Base-by-base conservation (phyloP, 2,329 filamentous ascomycete genomes). In the Diaporthe sp. region DNA sequence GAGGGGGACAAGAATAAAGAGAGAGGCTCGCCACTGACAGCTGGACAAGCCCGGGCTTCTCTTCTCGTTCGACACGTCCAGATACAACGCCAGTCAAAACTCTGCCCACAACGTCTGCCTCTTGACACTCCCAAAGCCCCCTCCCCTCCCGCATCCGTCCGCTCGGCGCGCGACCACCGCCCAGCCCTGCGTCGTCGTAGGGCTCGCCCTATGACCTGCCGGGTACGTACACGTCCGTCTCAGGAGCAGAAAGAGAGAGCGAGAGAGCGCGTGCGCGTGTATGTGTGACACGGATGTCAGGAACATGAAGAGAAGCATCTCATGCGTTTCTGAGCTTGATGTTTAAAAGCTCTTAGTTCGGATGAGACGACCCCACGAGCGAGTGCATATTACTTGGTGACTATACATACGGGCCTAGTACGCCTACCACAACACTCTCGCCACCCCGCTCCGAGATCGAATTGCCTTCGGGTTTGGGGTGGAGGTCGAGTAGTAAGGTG, bases 251-350 rank as follows among this genome's bases (percentile, higher is more conserved):
- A 31, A 53, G 49, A 28, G 65, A 25, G 13, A 55, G 34, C 7
- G 65, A 53, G n/a, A 2, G 10, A 4, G 12, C 22, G 37, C 12
- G n/a, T 22, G 46, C 15, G 15, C 28, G n/a, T 46, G 60, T 46
- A 31, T 10, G 25, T 46, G 61, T 65, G 42, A 65, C 61, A 34
- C 61, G 42, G 42, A 65, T 34, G 61, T 34, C 61, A 49, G 61
- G 61, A 65, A 65, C 42, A 46, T 34, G 31, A 68, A 53, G 55
- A 42, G n/a, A 70, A 55, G 65, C 49, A 55, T 39, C 62, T 37
- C 31, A 68, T 68, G 62, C 49, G 49, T 68, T 53, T 51, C 65
- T 39, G 44, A 55, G 65, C 49, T 70, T 70, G 65, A 22, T 70
- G 49, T 70, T 70, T 55, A 55, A 51, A 25, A 25, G 15, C 65